phyloP scores from a whole-genome alignment of 2,329 filamentous ascomycete species.

The Lecanosticta acicola region DNA sequence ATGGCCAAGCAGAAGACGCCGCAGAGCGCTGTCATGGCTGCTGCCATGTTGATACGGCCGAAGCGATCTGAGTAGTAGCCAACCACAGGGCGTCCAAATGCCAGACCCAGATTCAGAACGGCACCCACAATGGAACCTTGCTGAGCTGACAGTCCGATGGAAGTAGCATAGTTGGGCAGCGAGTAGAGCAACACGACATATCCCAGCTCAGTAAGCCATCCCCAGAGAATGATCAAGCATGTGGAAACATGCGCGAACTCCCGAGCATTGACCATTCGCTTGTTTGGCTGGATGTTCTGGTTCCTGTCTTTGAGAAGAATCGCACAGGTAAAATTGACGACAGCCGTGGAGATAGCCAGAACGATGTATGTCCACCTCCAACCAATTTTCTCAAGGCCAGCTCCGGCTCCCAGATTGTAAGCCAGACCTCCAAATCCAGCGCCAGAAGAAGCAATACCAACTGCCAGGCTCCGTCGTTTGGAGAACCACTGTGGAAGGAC shows the following conservation, averaged over 20 bases:
- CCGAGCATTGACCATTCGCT: constrained; percentile 15
- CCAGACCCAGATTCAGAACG: constrained; percentile 24
- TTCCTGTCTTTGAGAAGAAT: constrained; percentile 57
- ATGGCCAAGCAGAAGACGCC: constrained; percentile 22
- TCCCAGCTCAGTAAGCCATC: constrained; percentile 22
- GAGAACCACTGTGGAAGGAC: constrained; percentile 68
- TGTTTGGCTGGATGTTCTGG: constrained; percentile 14
- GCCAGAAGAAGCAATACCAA: constrained; percentile 59
- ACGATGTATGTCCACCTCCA: constrained; percentile 49
- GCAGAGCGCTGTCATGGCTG: constrained; percentile 20
- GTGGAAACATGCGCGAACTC: constrained; percentile 18
- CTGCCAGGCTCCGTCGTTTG: constrained; percentile 61
- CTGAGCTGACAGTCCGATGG: constrained; percentile 18
- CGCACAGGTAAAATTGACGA: constrained; percentile 56
- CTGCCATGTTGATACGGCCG: constrained; percentile 25
- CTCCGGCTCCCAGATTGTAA: constrained; percentile 60
- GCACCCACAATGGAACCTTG: constrained; percentile 24
- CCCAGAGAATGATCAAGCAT: constrained; percentile 21
- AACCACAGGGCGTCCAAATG: constrained; percentile 21
- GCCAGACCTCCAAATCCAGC: constrained; percentile 66
- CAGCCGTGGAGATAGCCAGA: constrained; percentile 55
- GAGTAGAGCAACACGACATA: constrained; percentile 25
- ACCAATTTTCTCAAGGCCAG: constrained; percentile 55
- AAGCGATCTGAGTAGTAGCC: constrained; percentile 20
- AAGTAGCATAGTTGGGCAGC: constrained; percentile 21